Evolutionary conservation across 179 eudicot species (phyloP).

Genomic region (Carnegiea gigantea): DNA sequence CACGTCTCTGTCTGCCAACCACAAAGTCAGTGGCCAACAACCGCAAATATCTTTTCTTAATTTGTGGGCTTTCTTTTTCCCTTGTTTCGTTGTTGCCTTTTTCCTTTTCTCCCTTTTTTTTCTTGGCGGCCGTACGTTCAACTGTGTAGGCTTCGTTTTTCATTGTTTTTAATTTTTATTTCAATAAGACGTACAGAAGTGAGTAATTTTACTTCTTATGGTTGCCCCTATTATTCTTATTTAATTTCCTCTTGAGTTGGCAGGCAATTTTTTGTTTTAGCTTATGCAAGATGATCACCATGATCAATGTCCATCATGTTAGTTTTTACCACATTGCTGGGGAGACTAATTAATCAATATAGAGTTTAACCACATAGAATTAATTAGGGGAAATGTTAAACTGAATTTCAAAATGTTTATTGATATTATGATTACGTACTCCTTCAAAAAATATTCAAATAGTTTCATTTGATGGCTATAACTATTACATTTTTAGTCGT

Average conservation of each 20-base stretch:
- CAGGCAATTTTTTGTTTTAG: neutral
- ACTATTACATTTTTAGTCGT: too few species aligned
- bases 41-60: slow-evolving; percentile 1
- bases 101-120: neutral
- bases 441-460: too few species aligned
- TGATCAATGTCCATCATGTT: neutral
- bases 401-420: neutral
- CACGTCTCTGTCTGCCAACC: neutral
- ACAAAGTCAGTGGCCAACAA: neutral
- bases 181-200: neutral
- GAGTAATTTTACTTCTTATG: neutral
- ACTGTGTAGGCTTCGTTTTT: neutral
- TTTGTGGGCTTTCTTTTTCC: neutral
- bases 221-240: neutral
- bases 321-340: neutral
- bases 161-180: neutral
- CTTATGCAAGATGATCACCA: neutral
- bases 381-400: neutral
- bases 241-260: neutral
- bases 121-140: neutral
- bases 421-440: too few species aligned
- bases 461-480: too few species aligned
- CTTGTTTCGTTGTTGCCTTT: neutral
- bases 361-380: neutral
- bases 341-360: neutral